A percentile compares a stretch with the other conserved stretches of the same genome.
These are phyloP conservation scores for Lipomyces yamadae DNA, from an alignment of 805 yeast genomes.

Conservation along the genomic window DNA sequence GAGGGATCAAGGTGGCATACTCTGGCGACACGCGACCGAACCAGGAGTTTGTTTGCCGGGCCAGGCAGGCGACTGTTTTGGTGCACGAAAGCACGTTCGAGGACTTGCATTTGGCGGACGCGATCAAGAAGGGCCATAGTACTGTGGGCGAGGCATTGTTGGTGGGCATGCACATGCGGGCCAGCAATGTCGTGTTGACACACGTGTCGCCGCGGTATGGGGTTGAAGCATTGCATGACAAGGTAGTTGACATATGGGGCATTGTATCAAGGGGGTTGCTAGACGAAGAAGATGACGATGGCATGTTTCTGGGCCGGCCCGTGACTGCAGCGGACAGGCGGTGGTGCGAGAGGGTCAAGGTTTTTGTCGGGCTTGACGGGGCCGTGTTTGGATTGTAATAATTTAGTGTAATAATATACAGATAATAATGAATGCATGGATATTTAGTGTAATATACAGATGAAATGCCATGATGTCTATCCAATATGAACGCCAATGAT, in stretches of 20 bases:
- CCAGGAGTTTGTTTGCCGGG: slow-evolving; percentile 64
- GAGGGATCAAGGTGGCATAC: slow-evolving; percentile 71
- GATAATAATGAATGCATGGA: no score
- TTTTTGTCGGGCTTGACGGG: slow-evolving; percentile 65
- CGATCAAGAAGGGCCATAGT: slow-evolving; percentile 78
- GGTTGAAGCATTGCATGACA: slow-evolving; percentile 29
- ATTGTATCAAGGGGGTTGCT: background rate
- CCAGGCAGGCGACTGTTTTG: slow-evolving; percentile 68
- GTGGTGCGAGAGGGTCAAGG: slow-evolving; percentile 33
- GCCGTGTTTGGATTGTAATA: no score
- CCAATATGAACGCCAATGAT: no score
- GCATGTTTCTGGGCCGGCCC: background rate
- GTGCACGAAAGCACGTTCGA: slow-evolving; percentile 95
- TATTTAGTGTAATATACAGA: no score
- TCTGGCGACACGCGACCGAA: slow-evolving; percentile 96
- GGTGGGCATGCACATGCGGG: slow-evolving; percentile 72
- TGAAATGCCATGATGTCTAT: no score
- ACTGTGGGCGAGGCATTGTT: slow-evolving; percentile 85
- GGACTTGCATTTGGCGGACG: slow-evolving; percentile 76
- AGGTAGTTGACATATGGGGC: background rate
- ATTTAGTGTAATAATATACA: slow-evolving; percentile 15
- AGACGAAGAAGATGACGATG: slow-evolving; percentile 6
- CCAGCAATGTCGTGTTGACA: slow-evolving; percentile 72
- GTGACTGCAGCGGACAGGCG: background rate
- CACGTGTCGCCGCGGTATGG: slow-evolving; percentile 93